Percentiles rank a stretch among this genome's conserved stretches.
Conservation (phyloP, 129 eudicot species). For the Gnaphalium uliginosum region DNA sequence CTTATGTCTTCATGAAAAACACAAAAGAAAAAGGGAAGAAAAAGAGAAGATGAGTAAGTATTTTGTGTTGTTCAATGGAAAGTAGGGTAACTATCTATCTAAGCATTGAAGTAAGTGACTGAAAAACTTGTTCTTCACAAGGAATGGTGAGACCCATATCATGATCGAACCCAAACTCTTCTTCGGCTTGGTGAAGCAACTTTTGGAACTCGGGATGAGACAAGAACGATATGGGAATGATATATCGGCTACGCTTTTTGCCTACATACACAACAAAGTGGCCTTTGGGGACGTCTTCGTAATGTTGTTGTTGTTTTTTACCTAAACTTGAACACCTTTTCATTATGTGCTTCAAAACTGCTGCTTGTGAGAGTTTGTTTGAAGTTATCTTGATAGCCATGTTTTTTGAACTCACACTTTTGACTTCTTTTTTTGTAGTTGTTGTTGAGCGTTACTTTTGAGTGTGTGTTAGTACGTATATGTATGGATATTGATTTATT, state of each 20-base stretch:
- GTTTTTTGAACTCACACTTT: slow-evolving; percentile 1
- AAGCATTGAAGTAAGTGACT: slow-evolving; percentile 55
- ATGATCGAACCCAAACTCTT: slow-evolving; percentile 82
- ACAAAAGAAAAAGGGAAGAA: not conserved
- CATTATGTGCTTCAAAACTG: slow-evolving; percentile 62
- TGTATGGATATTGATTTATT: not conserved
- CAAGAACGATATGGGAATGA: slow-evolving; percentile 67
- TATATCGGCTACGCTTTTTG: slow-evolving; percentile 56
- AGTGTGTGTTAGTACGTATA: slow-evolving; percentile 16
- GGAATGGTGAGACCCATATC: slow-evolving; percentile 86
- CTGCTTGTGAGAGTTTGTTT: slow-evolving; percentile 56
- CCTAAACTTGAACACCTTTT: slow-evolving; percentile 71
- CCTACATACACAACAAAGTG: slow-evolving; percentile 87
- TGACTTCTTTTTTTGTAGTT: not conserved
- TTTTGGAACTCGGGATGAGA: slow-evolving; percentile 51
- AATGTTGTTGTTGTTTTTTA: slow-evolving; percentile 57
- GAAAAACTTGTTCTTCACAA: slow-evolving; percentile 65
- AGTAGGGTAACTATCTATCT: slow-evolving; percentile 24
- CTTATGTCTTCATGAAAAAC: not conserved
- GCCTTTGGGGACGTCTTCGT: slow-evolving; percentile 76
- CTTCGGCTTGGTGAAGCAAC: slow-evolving; percentile 70
- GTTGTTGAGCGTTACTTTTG: slow-evolving; percentile 11
- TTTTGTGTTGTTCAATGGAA: slow-evolving; percentile 2
- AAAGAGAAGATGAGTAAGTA: not conserved
- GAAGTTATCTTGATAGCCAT: slow-evolving; percentile 61